Evolutionary conservation across 2,329 filamentous ascomycete species (phyloP).

Genomic region (Dactylellina leptospora): DNA sequence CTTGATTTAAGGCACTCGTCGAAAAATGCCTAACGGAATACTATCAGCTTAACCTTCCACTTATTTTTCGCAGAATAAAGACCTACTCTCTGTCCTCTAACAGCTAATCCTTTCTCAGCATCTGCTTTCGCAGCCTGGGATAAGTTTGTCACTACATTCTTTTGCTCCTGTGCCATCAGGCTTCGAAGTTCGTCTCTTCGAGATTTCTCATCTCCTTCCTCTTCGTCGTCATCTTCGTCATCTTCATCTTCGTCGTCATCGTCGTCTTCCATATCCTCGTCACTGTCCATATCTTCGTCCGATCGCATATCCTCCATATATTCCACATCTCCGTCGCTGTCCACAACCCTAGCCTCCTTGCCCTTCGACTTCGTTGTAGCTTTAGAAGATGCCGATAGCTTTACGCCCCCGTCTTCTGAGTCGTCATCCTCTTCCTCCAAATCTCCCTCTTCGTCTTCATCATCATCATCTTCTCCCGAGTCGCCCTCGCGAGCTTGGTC

Average conservation of each 20-base stretch:
- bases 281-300: slow-evolving; percentile 60
- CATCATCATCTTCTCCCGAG: slow-evolving; percentile 54
- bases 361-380: slow-evolving; percentile 23
- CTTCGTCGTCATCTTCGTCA: slow-evolving; percentile 56
- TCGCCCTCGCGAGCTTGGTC: slow-evolving; percentile 63
- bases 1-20: slow-evolving; percentile 88
- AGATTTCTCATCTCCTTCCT: slow-evolving; percentile 59
- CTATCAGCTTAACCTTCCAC: slow-evolving; percentile 4
- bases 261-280: slow-evolving; percentile 67
- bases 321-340: slow-evolving; percentile 62
- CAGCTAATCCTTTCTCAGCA: slow-evolving; percentile 82
- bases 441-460: slow-evolving; percentile 56
- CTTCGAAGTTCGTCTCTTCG: slow-evolving; percentile 70
- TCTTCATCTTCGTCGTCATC: slow-evolving; percentile 54
- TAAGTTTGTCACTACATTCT: slow-evolving; percentile 61
- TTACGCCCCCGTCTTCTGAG: slow-evolving; percentile 54
- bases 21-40: slow-evolving; percentile 67
- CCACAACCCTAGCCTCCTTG: slow-evolving; percentile 50
- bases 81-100: slow-evolving; percentile 79
- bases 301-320: slow-evolving; percentile 53
- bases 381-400: slow-evolving; percentile 51
- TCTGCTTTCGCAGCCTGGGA: slow-evolving; percentile 77
- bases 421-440: slow-evolving; percentile 56
- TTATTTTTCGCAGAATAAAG: background rate
- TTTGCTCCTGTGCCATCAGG: slow-evolving; percentile 74